These are phyloP conservation scores for Fusarium torreyae DNA, from an alignment of 2,329 filamentous ascomycete genomes.

Conservation along the genomic window DNA sequence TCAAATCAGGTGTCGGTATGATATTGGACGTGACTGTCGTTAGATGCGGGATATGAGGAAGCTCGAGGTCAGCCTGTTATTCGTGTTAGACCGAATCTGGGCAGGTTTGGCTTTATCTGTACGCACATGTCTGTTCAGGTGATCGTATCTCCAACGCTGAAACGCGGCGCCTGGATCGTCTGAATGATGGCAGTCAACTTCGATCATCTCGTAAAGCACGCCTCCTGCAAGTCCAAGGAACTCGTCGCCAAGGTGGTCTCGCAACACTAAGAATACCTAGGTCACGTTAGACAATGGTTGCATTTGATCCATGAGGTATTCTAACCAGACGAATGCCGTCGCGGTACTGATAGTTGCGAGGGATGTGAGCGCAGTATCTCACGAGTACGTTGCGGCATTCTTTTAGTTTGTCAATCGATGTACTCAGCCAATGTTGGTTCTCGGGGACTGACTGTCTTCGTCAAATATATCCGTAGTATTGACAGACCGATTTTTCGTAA, in stretches of 20 bases:
- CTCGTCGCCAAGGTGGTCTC: slow-evolving; percentile 62
- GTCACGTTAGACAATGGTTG: slow-evolving; percentile 1
- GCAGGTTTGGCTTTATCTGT: neutral
- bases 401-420: slow-evolving; percentile 37
- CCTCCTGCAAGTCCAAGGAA: slow-evolving; percentile 61
- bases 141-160: slow-evolving; percentile 63
- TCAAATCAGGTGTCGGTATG: slow-evolving; percentile 56
- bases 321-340: slow-evolving; percentile 61
- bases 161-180: slow-evolving; percentile 63
- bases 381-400: slow-evolving; percentile 64
- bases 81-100: slow-evolving; percentile 18
- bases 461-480: slow-evolving; percentile 34
- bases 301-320: neutral
- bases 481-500: slow-evolving; percentile 3
- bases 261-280: slow-evolving; percentile 60
- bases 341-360: slow-evolving; percentile 63
- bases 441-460: slow-evolving; percentile 41
- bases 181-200: slow-evolving; percentile 61
- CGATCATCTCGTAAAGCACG: slow-evolving; percentile 64
- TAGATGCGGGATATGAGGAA: slow-evolving; percentile 64
- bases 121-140: slow-evolving; percentile 61
- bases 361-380: slow-evolving; percentile 60
- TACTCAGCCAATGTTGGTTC: neutral
- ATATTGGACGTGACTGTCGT: slow-evolving; percentile 61
- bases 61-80: slow-evolving; percentile 58